These are phyloP conservation scores for Pyrus bretschneideri DNA, from an alignment of 306 rosid genomes.

Conservation along the genomic window DNA sequence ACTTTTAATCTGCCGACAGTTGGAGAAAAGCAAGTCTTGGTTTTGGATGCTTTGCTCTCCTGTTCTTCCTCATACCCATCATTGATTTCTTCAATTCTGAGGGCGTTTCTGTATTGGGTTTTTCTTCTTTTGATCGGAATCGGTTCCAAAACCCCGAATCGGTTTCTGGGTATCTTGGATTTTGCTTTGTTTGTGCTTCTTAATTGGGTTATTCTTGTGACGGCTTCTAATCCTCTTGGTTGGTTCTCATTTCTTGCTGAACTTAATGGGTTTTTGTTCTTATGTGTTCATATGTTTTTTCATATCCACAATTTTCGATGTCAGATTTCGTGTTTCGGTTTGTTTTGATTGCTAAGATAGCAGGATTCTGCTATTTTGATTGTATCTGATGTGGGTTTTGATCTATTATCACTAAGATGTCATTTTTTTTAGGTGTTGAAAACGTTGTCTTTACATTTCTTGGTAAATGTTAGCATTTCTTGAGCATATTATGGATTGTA, in stretches of 20 bases:
- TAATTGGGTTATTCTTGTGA: slow-evolving; percentile 7
- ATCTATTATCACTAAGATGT: neutral
- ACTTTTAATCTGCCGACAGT: slow-evolving; percentile 27
- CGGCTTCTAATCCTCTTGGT: neutral
- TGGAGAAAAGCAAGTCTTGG: slow-evolving; percentile 1
- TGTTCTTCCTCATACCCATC: slow-evolving; percentile 7
- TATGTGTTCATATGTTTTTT: neutral
- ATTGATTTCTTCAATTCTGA: slow-evolving; percentile 17
- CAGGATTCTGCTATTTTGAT: slow-evolving; percentile 10
- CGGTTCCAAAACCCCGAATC: slow-evolving; percentile 19
- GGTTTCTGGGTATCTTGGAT: slow-evolving; percentile 23
- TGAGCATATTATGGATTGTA: neutral
- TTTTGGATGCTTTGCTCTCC: slow-evolving; percentile 9
- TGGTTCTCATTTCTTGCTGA: slow-evolving; percentile 17
- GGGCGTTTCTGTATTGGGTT: slow-evolving; percentile 18
- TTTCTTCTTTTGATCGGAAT: slow-evolving; percentile 25
- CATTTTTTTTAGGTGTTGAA: neutral
- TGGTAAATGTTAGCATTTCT: neutral
- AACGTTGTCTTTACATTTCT: neutral
- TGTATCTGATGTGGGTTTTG: slow-evolving; percentile 16
- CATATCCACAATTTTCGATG: neutral
- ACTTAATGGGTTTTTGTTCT: neutral
- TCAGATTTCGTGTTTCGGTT: slow-evolving; percentile 15
- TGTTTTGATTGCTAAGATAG: slow-evolving; percentile 1
- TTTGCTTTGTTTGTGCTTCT: slow-evolving; percentile 4